phyloP scores from a whole-genome alignment of 305 asterid genomes.

The Solanum hybrid region DNA sequence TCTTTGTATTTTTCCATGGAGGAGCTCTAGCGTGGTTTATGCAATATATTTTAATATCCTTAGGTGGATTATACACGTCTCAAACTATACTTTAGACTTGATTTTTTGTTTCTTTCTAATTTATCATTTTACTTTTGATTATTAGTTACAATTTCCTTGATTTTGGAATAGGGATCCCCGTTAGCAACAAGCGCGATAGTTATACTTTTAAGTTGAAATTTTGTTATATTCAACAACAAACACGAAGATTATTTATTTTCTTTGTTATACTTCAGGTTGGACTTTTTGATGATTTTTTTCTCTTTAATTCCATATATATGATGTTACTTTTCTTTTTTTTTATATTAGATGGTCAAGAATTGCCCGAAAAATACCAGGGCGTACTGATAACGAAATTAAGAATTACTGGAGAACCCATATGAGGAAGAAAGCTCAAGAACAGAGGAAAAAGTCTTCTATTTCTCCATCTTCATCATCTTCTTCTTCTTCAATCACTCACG shows the following conservation, averaged over 20 bases:
- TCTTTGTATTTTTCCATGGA: not conserved
- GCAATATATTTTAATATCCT: not conserved
- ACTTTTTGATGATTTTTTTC: not conserved
- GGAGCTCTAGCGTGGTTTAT: not conserved
- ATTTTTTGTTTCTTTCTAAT: too few species aligned
- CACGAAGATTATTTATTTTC: not conserved
- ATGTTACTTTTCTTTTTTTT: not conserved
- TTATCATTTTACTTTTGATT: not conserved
- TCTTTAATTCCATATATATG: not conserved
- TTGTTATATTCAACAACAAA: not conserved
- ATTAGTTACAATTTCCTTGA: not conserved
- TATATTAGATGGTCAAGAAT: constrained; percentile 80
- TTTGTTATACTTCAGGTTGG: not conserved
- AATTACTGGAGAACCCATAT: constrained; percentile 85
- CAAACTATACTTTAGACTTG: not conserved
- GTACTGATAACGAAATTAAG: constrained; percentile 91
- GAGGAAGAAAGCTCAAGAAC: constrained; percentile 87
- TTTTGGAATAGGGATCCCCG: not conserved
- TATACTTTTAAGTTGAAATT: not conserved
- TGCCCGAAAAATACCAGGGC: constrained; percentile 76
- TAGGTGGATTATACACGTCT: not conserved
- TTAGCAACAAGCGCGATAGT: not conserved
- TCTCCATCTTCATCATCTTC: constrained; percentile 26
- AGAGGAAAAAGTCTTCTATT: constrained; percentile 35
- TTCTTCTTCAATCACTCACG: not conserved